A percentile compares a stretch with the other conserved stretches of the same genome.
These are phyloP conservation scores for Cenchrus americanus DNA, from an alignment of 176 grass and related monocot genomes.

Conservation along the genomic window DNA sequence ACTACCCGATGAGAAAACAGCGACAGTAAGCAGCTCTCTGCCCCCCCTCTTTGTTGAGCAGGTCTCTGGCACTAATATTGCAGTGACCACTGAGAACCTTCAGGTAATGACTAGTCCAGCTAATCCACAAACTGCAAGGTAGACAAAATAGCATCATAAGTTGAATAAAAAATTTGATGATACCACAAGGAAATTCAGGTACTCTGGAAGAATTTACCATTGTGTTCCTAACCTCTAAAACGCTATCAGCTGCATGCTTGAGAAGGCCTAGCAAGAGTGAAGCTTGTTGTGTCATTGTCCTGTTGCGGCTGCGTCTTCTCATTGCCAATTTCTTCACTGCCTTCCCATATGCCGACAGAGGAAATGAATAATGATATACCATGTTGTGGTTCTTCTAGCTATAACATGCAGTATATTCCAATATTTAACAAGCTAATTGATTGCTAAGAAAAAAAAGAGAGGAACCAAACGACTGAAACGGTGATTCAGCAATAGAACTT, in stretches of 20 bases:
- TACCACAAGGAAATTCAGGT: neutral
- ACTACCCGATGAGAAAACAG: conserved; percentile 35
- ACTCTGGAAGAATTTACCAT: neutral
- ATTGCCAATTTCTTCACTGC: no score
- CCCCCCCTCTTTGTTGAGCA: conserved; percentile 33
- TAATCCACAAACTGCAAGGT: conserved; percentile 21
- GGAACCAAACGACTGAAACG: neutral
- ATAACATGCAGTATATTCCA: neutral
- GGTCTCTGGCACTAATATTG: conserved; percentile 66
- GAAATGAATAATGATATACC: neutral
- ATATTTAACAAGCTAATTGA: neutral
- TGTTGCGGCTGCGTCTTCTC: conserved; percentile 34
- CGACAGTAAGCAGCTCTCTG: conserved; percentile 22
- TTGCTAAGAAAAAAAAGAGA: neutral
- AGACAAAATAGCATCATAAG: neutral
- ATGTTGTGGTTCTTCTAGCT: neutral
- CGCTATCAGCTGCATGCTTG: conserved; percentile 46
- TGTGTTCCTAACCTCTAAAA: conserved; percentile 39
- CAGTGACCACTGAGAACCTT: conserved; percentile 57
- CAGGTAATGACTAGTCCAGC: conserved; percentile 48
- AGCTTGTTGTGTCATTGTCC: conserved; percentile 35
- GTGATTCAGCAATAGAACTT: neutral
- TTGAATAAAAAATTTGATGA: neutral
- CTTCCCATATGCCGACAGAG: neutral
- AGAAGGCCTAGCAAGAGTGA: conserved; percentile 29